These are phyloP conservation scores for Lecanosticta acicola DNA, from an alignment of 2,329 filamentous ascomycete genomes.

Conservation along the genomic window DNA sequence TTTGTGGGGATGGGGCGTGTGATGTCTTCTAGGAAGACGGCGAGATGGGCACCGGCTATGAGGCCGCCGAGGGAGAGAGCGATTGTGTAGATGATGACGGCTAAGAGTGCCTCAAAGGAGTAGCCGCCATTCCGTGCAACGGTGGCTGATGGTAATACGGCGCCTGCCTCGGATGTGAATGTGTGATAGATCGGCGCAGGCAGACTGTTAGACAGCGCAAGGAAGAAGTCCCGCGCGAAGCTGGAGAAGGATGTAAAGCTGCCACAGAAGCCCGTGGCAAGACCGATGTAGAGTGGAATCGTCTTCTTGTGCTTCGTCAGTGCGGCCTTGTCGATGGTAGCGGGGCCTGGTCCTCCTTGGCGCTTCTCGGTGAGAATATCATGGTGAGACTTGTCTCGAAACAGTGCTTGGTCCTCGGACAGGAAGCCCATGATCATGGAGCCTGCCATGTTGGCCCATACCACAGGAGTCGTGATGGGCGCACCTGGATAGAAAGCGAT, in stretches of 20 bases:
- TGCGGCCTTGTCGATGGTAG: slow-evolving; percentile 34
- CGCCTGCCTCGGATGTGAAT: slow-evolving; percentile 18
- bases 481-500: slow-evolving; percentile 74
- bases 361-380: slow-evolving; percentile 14
- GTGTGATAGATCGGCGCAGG: slow-evolving; percentile 46
- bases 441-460: slow-evolving; percentile 86
- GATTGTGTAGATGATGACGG: slow-evolving; percentile 67
- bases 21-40: slow-evolving; percentile 53
- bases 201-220: slow-evolving; percentile 72
- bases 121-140: slow-evolving; percentile 63
- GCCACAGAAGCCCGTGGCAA: slow-evolving; percentile 82
- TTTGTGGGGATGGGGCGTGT: slow-evolving; percentile 57
- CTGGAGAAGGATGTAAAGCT: slow-evolving; percentile 86
- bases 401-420: slow-evolving; percentile 69
- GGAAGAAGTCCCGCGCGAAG: slow-evolving; percentile 74
- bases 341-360: slow-evolving; percentile 21
- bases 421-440: slow-evolving; percentile 82
- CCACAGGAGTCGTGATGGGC: slow-evolving; percentile 64
- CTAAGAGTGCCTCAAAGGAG: slow-evolving; percentile 74
- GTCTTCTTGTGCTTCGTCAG: slow-evolving; percentile 65
- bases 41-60: slow-evolving; percentile 68
- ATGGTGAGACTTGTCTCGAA: slow-evolving; percentile 57
- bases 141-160: slow-evolving; percentile 25
- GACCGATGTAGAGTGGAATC: slow-evolving; percentile 79
- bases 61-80: slow-evolving; percentile 65